These are phyloP conservation scores for Suillus luteus DNA, from an alignment of 768 basidiomycete genomes.

Conservation along the genomic window DNA sequence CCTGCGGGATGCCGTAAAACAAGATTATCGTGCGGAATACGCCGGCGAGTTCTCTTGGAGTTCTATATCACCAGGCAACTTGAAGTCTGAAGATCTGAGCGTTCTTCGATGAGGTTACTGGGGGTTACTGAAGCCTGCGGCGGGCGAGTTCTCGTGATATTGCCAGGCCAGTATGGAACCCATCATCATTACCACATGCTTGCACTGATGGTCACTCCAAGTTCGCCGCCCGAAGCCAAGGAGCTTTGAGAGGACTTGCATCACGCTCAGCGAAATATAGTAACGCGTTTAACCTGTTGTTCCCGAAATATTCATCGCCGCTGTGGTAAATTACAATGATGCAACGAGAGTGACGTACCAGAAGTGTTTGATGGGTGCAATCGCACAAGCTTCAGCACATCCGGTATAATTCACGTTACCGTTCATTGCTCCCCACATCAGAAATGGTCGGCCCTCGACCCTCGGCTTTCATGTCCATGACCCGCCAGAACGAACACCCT, in stretches of 20 bases:
- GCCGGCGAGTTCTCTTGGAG: neutral
- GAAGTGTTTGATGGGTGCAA: neutral
- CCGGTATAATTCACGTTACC: too few relatives aligned
- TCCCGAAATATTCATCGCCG: neutral
- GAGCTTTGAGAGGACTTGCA: neutral
- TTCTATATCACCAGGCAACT: neutral
- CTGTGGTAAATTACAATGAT: neutral
- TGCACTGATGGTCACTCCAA: neutral
- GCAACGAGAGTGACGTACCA: neutral
- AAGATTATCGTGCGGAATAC: neutral
- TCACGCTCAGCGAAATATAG: neutral
- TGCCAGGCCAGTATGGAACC: neutral
- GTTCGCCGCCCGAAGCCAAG: neutral
- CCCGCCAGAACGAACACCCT: slow-evolving; percentile 74
- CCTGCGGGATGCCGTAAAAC: neutral
- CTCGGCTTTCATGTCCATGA: slow-evolving; percentile 70
- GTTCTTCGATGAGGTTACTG: neutral
- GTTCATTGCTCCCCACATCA: slow-evolving; percentile 16
- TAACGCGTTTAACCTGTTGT: neutral
- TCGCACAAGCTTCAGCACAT: too few relatives aligned
- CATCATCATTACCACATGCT: neutral
- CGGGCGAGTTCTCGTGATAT: neutral
- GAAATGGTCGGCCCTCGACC: slow-evolving; percentile 54
- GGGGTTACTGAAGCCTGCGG: neutral
- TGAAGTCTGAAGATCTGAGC: neutral